Conservation (phyloP, 2,329 filamentous ascomycete genomes). For the Cladophialophora bantiana region DNA sequence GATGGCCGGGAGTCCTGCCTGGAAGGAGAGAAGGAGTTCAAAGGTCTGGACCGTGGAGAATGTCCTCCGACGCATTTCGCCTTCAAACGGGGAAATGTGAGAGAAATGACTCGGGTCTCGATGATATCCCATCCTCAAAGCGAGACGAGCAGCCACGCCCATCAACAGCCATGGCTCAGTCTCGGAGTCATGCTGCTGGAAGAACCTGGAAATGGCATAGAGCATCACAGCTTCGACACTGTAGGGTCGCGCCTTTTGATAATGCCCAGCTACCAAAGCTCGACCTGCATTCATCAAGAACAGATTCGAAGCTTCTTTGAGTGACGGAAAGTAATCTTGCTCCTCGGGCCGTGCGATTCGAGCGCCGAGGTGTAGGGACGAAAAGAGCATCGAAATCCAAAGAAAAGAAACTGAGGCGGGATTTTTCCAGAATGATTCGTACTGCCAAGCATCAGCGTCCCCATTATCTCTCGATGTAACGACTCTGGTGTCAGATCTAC, state of each 20-base stretch:
- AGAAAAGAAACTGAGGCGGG: constrained; percentile 56
- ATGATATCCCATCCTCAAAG: constrained; percentile 52
- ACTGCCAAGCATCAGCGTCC: constrained; percentile 45
- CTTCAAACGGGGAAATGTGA: constrained; percentile 47
- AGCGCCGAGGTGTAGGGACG: constrained; percentile 61
- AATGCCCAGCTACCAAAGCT: constrained; percentile 61
- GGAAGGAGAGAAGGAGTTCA: constrained; percentile 49
- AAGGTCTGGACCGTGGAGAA: constrained; percentile 48
- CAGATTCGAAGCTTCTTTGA: constrained; percentile 42
- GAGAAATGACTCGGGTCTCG: constrained; percentile 49
- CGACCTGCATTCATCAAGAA: constrained; percentile 50
- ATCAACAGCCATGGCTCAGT: constrained; percentile 23
- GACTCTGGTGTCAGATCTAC: background rate
- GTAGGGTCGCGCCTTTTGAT: constrained; percentile 57
- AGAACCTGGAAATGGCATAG: constrained; percentile 16
- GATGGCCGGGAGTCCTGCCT: constrained; percentile 65
- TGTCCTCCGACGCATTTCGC: constrained; percentile 48
- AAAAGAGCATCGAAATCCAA: constrained; percentile 61
- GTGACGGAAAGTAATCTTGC: background rate
- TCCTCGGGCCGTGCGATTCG: constrained; percentile 49
- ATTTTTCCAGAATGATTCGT: constrained; percentile 60
- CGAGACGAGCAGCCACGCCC: constrained; percentile 24
- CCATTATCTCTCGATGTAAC: background rate
- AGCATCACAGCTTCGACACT: constrained; percentile 20
- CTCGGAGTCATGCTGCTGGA: constrained; percentile 4